These are phyloP conservation scores for Bondarzewia mesenterica DNA, from an alignment of 1,284 basidiomycete genomes.

Conservation along the genomic window DNA sequence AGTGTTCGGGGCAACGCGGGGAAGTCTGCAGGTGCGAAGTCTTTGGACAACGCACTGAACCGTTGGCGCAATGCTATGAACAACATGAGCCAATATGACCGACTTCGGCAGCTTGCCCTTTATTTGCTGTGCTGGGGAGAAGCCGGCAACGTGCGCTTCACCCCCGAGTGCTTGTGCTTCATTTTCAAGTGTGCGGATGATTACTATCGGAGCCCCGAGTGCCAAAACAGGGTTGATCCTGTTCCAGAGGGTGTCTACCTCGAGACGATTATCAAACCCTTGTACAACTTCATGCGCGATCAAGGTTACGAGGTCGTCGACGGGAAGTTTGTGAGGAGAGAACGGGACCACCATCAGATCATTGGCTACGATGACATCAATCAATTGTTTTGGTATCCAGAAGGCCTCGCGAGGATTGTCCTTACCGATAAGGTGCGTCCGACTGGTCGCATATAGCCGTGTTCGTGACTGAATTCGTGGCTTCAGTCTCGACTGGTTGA, in stretches of 20 bases:
- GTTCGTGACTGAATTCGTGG: constrained; percentile 6
- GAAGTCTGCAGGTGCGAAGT: constrained; percentile 67
- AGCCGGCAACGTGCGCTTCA: constrained; percentile 94
- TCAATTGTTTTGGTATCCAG: constrained; percentile 99
- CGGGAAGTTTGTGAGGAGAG: constrained; percentile 90
- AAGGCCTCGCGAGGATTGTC: constrained; percentile 90
- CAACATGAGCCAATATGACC: constrained; percentile 98
- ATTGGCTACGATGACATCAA: constrained; percentile 99
- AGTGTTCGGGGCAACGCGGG: constrained; percentile 62
- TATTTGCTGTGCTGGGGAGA: constrained; percentile 98
- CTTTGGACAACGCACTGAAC: constrained; percentile 85
- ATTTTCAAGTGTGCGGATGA: constrained; percentile 99
- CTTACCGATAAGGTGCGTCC: constrained; percentile 73
- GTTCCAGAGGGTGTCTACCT: constrained; percentile 95
- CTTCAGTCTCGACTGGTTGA: constrained; percentile 81
- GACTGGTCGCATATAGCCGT: constrained; percentile 1
- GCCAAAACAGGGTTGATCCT: constrained; percentile 90
- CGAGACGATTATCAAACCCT: constrained; percentile 85
- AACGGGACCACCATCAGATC: constrained; percentile 92
- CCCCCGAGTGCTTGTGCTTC: constrained; percentile 96
- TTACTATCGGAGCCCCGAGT: constrained; percentile 97
- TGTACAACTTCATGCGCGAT: constrained; percentile 95
- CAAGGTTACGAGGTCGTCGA: constrained; percentile 96
- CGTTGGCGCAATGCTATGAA: constrained; percentile 99
- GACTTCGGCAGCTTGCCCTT: constrained; percentile 91